Conservation (phyloP, 2,329 filamentous ascomycete genomes). For the Aphanoascus verrucosus region DNA sequence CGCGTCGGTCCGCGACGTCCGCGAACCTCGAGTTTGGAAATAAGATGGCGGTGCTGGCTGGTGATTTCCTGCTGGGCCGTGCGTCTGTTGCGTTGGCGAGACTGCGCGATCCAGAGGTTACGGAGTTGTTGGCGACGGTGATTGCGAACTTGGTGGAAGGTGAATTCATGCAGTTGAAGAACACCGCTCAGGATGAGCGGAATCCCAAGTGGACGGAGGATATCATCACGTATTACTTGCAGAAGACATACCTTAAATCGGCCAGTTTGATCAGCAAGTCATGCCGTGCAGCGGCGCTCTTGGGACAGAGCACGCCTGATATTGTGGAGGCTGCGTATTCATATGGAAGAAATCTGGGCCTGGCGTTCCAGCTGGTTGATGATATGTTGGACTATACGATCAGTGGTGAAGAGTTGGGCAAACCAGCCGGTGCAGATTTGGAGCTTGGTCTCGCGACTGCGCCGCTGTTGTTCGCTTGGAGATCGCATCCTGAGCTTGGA, state of each 20-base stretch:
- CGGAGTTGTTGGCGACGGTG: slow-evolving; percentile 86
- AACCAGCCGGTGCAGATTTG: slow-evolving; percentile 87
- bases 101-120: slow-evolving; percentile 83
- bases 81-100: slow-evolving; percentile 89
- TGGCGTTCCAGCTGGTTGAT: slow-evolving; percentile 95
- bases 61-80: slow-evolving; percentile 88
- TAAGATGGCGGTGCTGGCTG: slow-evolving; percentile 96
- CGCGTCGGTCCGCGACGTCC: slow-evolving; percentile 70
- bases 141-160: slow-evolving; percentile 97
- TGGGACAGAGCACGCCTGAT: slow-evolving; percentile 63
- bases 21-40: slow-evolving; percentile 95
- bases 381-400: slow-evolving; percentile 96
- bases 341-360: slow-evolving; percentile 85
- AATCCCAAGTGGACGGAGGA: slow-evolving; percentile 80
- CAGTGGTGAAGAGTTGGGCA: slow-evolving; percentile 73
- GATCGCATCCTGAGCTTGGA: slow-evolving; percentile 72
- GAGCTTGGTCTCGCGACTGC: slow-evolving; percentile 90
- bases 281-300: slow-evolving; percentile 76
- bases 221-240: slow-evolving; percentile 82
- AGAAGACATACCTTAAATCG: slow-evolving; percentile 97
- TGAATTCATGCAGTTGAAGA: slow-evolving; percentile 99
- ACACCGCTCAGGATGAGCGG: slow-evolving; percentile 78
- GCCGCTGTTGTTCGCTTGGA: slow-evolving; percentile 91
- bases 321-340: slow-evolving; percentile 84
- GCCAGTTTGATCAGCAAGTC: slow-evolving; percentile 94